These are phyloP conservation scores for Mycena galericulata DNA, from an alignment of 768 basidiomycete genomes.

Conservation along the genomic window DNA sequence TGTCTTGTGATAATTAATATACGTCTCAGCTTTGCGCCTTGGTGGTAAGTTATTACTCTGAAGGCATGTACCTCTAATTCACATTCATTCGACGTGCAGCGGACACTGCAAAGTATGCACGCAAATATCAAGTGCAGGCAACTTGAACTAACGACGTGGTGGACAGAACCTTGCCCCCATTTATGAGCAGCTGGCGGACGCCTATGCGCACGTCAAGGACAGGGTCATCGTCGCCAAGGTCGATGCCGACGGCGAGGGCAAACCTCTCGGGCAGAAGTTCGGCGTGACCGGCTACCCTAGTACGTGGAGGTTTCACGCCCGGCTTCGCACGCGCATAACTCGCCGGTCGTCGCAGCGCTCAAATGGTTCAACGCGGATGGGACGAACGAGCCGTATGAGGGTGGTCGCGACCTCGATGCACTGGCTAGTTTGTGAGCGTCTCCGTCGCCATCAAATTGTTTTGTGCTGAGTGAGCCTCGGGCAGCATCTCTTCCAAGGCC, in stretches of 20 bases:
- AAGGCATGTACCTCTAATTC: constrained; percentile 9
- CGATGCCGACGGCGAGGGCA: constrained; percentile 91
- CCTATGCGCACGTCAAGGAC: constrained; percentile 81
- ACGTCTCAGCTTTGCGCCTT: constrained; percentile 78
- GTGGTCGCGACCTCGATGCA: constrained; percentile 84
- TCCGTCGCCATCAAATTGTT: background rate
- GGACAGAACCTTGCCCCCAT: constrained; percentile 85
- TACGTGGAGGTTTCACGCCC: constrained; percentile 54
- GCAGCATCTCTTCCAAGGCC: constrained; percentile 79
- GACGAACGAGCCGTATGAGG: constrained; percentile 74
- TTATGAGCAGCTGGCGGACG: constrained; percentile 91
- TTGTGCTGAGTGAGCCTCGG: background rate
- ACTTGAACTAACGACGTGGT: constrained; percentile 16
- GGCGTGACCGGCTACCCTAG: constrained; percentile 90
- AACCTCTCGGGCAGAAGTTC: constrained; percentile 79
- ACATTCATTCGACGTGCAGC: constrained; percentile 49
- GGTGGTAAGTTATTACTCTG: constrained; percentile 72
- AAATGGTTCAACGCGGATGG: constrained; percentile 91
- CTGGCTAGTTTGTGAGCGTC: constrained; percentile 77
- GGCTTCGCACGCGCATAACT: constrained; percentile 27
- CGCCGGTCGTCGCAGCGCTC: constrained; percentile 66
- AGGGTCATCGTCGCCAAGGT: constrained; percentile 93
- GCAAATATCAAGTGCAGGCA: background rate
- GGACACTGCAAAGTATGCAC: constrained; percentile 86
- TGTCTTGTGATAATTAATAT: constrained; percentile 8